Conservation (phyloP, 1,284 basidiomycete genomes). For the Fomitiporia mediterranea region DNA sequence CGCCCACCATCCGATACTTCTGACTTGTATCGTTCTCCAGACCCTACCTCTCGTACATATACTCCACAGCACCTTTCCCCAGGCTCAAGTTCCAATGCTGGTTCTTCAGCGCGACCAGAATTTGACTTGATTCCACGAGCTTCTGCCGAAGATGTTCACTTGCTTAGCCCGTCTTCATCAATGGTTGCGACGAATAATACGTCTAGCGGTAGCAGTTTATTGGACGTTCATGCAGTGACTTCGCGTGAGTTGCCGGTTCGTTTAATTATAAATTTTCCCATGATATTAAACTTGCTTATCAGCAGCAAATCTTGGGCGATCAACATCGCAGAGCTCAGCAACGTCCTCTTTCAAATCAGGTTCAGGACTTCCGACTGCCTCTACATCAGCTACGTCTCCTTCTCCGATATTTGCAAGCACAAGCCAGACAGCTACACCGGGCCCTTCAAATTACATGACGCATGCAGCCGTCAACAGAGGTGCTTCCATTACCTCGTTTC, state of each 20-base stretch:
- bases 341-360: constrained; percentile 30
- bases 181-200: constrained; percentile 9
- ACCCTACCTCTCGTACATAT: constrained; percentile 1
- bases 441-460: constrained; percentile 25
- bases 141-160: constrained; percentile 9
- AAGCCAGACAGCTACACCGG: constrained; percentile 23
- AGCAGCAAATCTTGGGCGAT: constrained; percentile 27
- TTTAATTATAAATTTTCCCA: neutral
- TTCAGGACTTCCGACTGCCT: constrained; percentile 25
- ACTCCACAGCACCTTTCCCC: constrained; percentile 1
- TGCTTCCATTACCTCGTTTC: constrained; percentile 19
- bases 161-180: constrained; percentile 11
- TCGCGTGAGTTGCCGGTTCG: neutral
- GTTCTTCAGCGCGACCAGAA: neutral
- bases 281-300: constrained; percentile 21
- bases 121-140: constrained; percentile 1
- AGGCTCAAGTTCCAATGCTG: constrained; percentile 5
- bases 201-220: neutral
- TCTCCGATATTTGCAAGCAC: constrained; percentile 26
- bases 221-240: neutral
- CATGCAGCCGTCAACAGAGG: constrained; percentile 14
- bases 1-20: neutral
- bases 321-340: constrained; percentile 30
- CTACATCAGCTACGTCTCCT: constrained; percentile 28
- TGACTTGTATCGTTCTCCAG: constrained; percentile 1